Evolutionary conservation across 495 filamentous ascomycete genomes (phyloP).

Genomic region (Parmelia sp.): DNA sequence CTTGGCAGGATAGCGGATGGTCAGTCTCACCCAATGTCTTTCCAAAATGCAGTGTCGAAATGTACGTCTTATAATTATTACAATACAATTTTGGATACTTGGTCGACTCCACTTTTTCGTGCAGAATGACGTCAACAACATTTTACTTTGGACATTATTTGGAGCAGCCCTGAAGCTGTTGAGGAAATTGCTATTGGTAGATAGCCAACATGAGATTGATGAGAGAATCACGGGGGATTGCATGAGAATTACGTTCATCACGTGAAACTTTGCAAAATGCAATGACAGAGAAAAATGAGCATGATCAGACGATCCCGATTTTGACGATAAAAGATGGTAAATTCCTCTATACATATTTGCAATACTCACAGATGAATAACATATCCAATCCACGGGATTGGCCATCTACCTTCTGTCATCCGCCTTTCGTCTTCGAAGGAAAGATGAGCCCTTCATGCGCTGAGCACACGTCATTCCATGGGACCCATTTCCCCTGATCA

Average conservation of each 20-base stretch:
- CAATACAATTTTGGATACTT: neutral
- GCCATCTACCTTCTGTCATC: neutral
- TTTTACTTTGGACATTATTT: neutral
- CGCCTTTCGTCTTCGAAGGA: neutral
- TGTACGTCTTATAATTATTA: neutral
- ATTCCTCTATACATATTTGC: neutral
- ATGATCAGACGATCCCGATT: neutral
- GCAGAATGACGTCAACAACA: slow-evolving; percentile 10
- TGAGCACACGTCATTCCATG: slow-evolving; percentile 22
- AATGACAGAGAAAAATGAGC: no score
- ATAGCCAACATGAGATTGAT: neutral
- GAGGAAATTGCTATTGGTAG: neutral
- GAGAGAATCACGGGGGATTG: neutral
- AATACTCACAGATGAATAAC: neutral
- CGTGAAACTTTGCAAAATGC: no score
- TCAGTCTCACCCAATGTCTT: neutral
- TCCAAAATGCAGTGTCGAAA: neutral
- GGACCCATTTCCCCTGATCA: slow-evolving; percentile 19
- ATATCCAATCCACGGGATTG: neutral
- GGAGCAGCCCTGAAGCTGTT: neutral
- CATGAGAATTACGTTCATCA: neutral
- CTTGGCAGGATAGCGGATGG: neutral
- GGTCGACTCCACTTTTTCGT: neutral
- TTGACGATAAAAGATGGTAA: neutral
- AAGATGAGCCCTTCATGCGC: slow-evolving; percentile 15